A percentile compares a stretch with the other conserved stretches of the same genome.
Conservation (phyloP, 495 filamentous ascomycete genomes). For the Niebla homalea region DNA sequence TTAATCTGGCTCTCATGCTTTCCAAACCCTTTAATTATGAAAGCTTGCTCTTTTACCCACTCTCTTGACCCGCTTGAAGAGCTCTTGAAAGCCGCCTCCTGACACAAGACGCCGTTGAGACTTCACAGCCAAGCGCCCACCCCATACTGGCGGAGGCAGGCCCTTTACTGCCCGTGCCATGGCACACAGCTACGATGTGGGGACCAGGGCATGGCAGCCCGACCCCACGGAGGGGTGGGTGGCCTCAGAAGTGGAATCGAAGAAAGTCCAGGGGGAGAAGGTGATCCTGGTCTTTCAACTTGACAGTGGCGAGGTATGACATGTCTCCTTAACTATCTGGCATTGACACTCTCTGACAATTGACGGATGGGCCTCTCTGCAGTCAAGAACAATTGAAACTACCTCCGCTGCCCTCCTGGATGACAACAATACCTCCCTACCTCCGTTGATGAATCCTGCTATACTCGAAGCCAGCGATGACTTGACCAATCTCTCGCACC, state of each 20-base stretch:
- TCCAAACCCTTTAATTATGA: background rate
- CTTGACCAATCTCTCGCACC: constrained; percentile 89
- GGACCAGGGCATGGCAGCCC: constrained; percentile 95
- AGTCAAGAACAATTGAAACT: constrained; percentile 74
- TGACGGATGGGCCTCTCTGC: background rate
- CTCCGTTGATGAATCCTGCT: constrained; percentile 93
- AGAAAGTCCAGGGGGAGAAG: constrained; percentile 70
- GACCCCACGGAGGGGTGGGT: constrained; percentile 93
- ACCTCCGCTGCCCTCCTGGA: constrained; percentile 66
- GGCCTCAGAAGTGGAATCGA: constrained; percentile 86
- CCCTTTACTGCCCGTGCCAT: constrained; percentile 32
- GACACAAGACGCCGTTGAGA: background rate
- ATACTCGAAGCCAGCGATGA: constrained; percentile 99
- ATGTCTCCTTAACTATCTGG: background rate
- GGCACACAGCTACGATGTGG: constrained; percentile 95
- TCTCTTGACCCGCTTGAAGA: background rate
- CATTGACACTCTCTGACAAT: constrained; percentile 5
- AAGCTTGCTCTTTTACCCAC: background rate
- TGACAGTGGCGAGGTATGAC: constrained; percentile 80
- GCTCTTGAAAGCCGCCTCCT: background rate
- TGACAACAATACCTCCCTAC: constrained; percentile 55
- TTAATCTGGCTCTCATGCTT: background rate
- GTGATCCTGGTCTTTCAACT: constrained; percentile 74
- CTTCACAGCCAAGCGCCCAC: background rate
- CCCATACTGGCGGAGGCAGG: constrained; percentile 7